These are phyloP conservation scores for Sporisorium iseilematis-ciliati DNA, from an alignment of 1,284 basidiomycete species.

Conservation along the genomic window DNA sequence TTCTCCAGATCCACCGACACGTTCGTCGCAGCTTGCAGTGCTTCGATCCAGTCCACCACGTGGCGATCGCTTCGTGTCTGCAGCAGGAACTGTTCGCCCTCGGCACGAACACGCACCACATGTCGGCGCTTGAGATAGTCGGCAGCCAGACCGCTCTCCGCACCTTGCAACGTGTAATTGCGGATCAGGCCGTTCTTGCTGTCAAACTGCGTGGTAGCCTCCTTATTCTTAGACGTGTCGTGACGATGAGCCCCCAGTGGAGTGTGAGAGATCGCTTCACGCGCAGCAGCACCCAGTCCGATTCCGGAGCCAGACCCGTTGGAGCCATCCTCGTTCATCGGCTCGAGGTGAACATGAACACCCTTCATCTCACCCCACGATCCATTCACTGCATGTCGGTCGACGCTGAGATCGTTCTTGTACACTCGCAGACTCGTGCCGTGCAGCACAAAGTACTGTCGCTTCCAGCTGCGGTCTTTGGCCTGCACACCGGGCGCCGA, in stretches of 20 bases:
- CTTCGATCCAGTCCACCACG: conserved; percentile 97
- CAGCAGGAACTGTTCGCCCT: conserved; percentile 95
- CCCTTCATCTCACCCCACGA: conserved; percentile 69
- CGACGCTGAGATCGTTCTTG: conserved; percentile 72
- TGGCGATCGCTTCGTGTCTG: conserved; percentile 87
- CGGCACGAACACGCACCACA: conserved; percentile 90
- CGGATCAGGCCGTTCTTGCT: conserved; percentile 70
- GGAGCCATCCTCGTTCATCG: conserved; percentile 60
- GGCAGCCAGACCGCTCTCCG: conserved; percentile 91
- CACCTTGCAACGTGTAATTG: conserved; percentile 86
- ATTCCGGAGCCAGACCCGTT: conserved; percentile 31
- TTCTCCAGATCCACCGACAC: conserved; percentile 90
- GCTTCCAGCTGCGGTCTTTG: conserved; percentile 89
- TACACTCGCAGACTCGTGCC: conserved; percentile 90
- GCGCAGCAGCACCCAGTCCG: conserved; percentile 39
- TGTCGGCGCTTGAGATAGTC: conserved; percentile 95
- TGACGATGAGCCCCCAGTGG: conserved; percentile 27
- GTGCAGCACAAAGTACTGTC: conserved; percentile 88
- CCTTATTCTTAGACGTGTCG: conserved; percentile 16
- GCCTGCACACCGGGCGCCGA: conserved; percentile 84
- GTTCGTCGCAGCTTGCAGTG: conserved; percentile 92
- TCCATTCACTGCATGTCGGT: conserved; percentile 67
- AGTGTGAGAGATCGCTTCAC: conserved; percentile 50
- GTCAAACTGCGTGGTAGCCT: conserved; percentile 26
- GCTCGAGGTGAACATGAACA: conserved; percentile 59